Evolutionary conservation across 2,329 filamentous ascomycete genomes (phyloP), one percentile per base, ranked within the genome.

Genomic region (Microcera coccophila): DNA sequence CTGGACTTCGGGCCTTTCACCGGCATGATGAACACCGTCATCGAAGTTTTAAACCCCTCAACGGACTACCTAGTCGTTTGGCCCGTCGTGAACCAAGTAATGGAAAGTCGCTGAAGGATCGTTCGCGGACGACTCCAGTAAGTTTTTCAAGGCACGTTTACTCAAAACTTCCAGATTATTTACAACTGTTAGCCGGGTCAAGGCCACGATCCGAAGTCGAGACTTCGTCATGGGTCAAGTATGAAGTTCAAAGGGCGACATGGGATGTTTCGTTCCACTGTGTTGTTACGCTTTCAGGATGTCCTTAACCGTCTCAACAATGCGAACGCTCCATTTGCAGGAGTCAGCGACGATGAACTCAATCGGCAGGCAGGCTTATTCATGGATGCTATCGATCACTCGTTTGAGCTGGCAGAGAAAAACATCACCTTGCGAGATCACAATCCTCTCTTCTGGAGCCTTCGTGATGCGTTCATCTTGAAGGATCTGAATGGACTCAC

Each of bases 381-480:
- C 57, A 67, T 67, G 54, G 58, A 63, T 17, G 57, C 67, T 4
- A 54, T 81, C 20, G 59, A 68, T 16, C 61, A 66, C n/a, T 66
- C 73, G 24, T 73, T 78, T 46, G 49, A 61, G 1, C 48, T 73
- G 42, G 76, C 77, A 5, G 55, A 67, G 14, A 46, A 62, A 9
- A 63, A 68, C 19, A 50, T 60, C 11, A 67, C 66, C 3, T 58
- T 61, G 3, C 66, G 67, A 18, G 54, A 59, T 17, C 64, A 69
- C 7, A 81, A 81, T 50, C 75, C 75, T 1, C 59, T 81, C 1
- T 81, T 81, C 58, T 78, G 70, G 69, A 69, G 69, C 37, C 61
- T 88, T 42, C 76, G 78, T 45, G 72, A 78, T 40, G 76, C 78
- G 2, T 87, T 84, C 55, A 67, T 84, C 32, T 59, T 66, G 5